Conservation (phyloP, 129 eudicot genomes). For the Artemisia tridentata region DNA sequence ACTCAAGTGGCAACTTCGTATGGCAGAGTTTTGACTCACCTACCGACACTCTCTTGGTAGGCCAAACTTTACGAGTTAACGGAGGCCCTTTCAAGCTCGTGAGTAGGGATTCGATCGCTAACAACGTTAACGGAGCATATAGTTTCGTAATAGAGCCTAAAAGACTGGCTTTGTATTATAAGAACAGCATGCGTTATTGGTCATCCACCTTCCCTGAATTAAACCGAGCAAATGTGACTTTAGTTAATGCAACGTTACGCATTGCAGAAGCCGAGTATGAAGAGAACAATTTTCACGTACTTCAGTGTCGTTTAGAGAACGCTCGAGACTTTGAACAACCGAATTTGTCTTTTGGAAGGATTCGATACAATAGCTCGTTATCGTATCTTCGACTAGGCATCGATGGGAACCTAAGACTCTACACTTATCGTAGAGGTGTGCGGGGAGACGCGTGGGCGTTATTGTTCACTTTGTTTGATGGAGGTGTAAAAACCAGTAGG, state of each 20-base stretch:
- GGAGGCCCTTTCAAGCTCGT: conserved; percentile 37
- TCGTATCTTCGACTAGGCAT: conserved; percentile 49
- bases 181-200: conserved; percentile 31
- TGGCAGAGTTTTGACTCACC: conserved; percentile 74
- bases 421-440: conserved; percentile 33
- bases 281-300: conserved; percentile 11
- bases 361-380: conserved; percentile 39
- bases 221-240: neutral
- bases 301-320: neutral
- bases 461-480: conserved; percentile 36
- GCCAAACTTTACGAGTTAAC: conserved; percentile 32
- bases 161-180: conserved; percentile 35
- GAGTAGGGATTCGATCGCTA: conserved; percentile 37
- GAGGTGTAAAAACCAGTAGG: neutral
- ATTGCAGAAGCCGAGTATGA: conserved; percentile 18
- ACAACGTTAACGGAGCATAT: conserved; percentile 42
- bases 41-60: conserved; percentile 45
- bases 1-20: conserved; percentile 33
- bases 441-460: conserved; percentile 36
- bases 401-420: conserved; percentile 49
- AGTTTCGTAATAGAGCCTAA: conserved; percentile 36
- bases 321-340: neutral
- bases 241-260: conserved; percentile 12
- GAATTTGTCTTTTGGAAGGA: neutral
- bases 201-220: conserved; percentile 24